phyloP scores from a whole-genome alignment of 2,329 filamentous ascomycete genomes.

The Neofusicoccum cordaticola region DNA sequence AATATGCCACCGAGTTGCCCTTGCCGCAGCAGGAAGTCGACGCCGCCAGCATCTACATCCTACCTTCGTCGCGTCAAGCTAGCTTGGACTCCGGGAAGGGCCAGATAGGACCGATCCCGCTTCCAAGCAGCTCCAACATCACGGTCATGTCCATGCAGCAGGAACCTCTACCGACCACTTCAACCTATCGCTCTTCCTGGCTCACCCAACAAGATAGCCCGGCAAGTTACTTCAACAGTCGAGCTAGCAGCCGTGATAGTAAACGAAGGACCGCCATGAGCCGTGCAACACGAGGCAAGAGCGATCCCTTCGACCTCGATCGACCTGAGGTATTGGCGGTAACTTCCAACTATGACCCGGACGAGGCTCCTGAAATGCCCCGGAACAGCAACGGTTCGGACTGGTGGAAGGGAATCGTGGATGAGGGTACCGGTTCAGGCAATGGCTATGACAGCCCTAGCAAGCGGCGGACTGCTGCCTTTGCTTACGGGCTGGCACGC shows the following conservation, averaged over 20 bases:
- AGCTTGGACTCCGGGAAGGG: neutral
- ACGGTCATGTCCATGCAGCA: neutral
- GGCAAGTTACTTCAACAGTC: neutral
- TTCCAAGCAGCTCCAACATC: neutral
- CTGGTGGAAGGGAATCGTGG: conserved; percentile 6
- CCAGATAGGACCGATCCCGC: neutral
- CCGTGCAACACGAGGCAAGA: conserved; percentile 32
- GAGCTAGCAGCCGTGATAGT: neutral
- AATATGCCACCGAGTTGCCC: neutral
- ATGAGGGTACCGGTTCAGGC: neutral
- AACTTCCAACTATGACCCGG: neutral
- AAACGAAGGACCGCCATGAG: conserved; percentile 10
- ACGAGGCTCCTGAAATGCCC: neutral
- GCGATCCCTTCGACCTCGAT: conserved; percentile 41
- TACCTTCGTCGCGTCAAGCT: neutral
- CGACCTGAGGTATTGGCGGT: conserved; percentile 38
- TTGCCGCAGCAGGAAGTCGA: neutral
- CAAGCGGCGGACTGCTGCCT: neutral
- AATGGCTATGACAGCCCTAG: neutral
- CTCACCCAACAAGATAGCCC: neutral
- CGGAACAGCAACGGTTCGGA: conserved; percentile 1
- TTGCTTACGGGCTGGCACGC: neutral
- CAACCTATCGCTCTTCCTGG: neutral
- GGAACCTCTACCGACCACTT: neutral
- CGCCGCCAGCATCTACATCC: conserved; percentile 13